phyloP scores from a whole-genome alignment of 208 protist species.

The Naegleria lovaniensis region DNA sequence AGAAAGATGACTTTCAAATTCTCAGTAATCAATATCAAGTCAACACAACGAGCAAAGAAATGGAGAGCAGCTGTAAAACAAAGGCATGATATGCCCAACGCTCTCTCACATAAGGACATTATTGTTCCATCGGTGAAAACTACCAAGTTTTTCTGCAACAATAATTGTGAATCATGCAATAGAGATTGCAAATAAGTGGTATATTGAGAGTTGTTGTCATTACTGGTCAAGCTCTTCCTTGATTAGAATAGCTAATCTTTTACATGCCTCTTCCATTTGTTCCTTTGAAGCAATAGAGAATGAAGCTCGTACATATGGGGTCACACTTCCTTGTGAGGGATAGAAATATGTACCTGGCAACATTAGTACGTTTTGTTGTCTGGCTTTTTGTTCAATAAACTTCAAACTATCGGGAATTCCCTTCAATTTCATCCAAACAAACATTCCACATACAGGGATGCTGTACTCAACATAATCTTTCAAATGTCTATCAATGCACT shows the following conservation, averaged over 20 bases:
- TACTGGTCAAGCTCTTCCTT: not conserved
- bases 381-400: constrained; percentile 48
- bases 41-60: not conserved
- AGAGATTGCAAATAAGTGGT: not conserved
- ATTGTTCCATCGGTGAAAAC: too few relatives aligned
- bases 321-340: not conserved
- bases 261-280: constrained; percentile 8
- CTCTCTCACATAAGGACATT: not conserved
- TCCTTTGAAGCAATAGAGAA: not conserved
- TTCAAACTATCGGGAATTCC: constrained; percentile 36
- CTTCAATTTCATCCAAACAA: constrained; percentile 50
- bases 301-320: not conserved
- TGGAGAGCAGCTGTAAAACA: not conserved
- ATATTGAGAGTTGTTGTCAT: not conserved
- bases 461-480: constrained; percentile 37
- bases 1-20: not conserved
- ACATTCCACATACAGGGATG: constrained; percentile 49
- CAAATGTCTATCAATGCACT: constrained; percentile 38
- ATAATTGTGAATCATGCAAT: not conserved
- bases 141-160: not conserved
- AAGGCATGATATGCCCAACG: too few relatives aligned
- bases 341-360: constrained; percentile 47
- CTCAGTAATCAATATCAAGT: not conserved
- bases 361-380: constrained; percentile 44
- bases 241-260: not conserved